phyloP scores from a whole-genome alignment of 805 yeast genomes.

The Metschnikowia drakensbergensis region DNA sequence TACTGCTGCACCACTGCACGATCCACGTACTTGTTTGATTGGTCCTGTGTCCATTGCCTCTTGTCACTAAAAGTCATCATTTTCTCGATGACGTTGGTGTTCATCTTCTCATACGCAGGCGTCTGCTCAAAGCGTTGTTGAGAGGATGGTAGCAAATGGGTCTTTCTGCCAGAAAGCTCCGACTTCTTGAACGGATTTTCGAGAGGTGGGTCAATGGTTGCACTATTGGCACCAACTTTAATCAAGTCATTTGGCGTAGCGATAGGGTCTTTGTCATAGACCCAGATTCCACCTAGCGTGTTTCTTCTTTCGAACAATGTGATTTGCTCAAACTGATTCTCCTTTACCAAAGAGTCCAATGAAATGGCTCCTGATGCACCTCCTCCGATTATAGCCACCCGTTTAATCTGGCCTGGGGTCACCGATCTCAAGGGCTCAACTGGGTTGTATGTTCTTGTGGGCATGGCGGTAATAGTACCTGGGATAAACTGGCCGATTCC shows the following conservation, averaged over 20 bases:
- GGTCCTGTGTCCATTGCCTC: slow-evolving; percentile 32
- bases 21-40: slow-evolving; percentile 24
- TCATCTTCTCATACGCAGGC: slow-evolving; percentile 22
- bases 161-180: neutral
- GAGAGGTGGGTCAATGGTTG: slow-evolving; percentile 25
- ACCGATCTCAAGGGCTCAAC: neutral
- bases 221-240: slow-evolving; percentile 20
- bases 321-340: slow-evolving; percentile 29
- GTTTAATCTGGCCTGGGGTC: slow-evolving; percentile 14
- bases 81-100: slow-evolving; percentile 42
- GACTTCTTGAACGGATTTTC: slow-evolving; percentile 19
- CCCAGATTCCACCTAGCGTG: slow-evolving; percentile 45
- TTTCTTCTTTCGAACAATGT: slow-evolving; percentile 40
- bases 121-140: slow-evolving; percentile 31
- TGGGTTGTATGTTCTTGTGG: neutral
- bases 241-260: slow-evolving; percentile 14
- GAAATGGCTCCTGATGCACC: slow-evolving; percentile 49
- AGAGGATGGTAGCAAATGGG: neutral
- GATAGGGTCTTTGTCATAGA: slow-evolving; percentile 22
- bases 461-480: neutral
- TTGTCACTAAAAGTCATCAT: slow-evolving; percentile 45
- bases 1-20: slow-evolving; percentile 26
- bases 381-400: slow-evolving; percentile 47
- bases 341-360: slow-evolving; percentile 36
- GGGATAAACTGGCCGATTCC: neutral